A percentile compares a stretch with the other conserved stretches of the same genome.
phyloP scores from a whole-genome alignment of 2,329 filamentous ascomycete genomes.

The Aspergillus fijiensis region DNA sequence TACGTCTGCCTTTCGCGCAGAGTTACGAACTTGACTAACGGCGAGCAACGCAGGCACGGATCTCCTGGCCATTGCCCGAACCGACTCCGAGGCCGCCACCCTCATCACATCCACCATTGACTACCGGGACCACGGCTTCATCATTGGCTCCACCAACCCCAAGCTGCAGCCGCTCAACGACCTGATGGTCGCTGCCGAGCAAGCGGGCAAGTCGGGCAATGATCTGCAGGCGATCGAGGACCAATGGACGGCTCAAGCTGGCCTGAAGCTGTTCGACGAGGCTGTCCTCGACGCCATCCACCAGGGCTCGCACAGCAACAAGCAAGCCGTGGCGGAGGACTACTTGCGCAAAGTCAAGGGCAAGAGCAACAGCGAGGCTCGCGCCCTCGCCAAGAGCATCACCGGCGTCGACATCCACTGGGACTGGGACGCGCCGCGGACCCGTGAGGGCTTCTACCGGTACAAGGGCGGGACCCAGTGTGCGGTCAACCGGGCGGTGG shows the following conservation, averaged over 20 bases:
- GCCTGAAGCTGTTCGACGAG: constrained; percentile 85
- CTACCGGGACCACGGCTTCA: constrained; percentile 90
- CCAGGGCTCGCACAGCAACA: constrained; percentile 62
- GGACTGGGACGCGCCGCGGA: constrained; percentile 92
- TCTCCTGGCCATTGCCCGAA: constrained; percentile 86
- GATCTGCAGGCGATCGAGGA: constrained; percentile 92
- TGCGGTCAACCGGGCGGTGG: constrained; percentile 83
- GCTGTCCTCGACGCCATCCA: constrained; percentile 83
- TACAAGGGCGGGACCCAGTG: constrained; percentile 89
- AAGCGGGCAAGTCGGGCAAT: constrained; percentile 73
- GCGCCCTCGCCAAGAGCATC: constrained; percentile 73
- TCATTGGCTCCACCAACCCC: constrained; percentile 85
- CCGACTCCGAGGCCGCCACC: constrained; percentile 95
- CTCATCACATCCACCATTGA: constrained; percentile 97
- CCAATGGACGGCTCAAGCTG: constrained; percentile 74
- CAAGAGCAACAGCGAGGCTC: constrained; percentile 80
- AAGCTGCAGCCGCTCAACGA: constrained; percentile 80
- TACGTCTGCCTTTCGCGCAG: constrained; percentile 33
- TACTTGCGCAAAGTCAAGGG: constrained; percentile 71
- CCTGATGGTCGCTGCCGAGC: constrained; percentile 84
- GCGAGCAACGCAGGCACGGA: constrained; percentile 62
- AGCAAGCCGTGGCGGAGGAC: constrained; percentile 63
- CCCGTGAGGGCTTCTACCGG: constrained; percentile 92
- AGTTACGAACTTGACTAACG: not conserved
- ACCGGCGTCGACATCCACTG: constrained; percentile 82